These are phyloP conservation scores for Centaurea solstitialis DNA, from an alignment of 129 eudicot genomes.

Conservation along the genomic window DNA sequence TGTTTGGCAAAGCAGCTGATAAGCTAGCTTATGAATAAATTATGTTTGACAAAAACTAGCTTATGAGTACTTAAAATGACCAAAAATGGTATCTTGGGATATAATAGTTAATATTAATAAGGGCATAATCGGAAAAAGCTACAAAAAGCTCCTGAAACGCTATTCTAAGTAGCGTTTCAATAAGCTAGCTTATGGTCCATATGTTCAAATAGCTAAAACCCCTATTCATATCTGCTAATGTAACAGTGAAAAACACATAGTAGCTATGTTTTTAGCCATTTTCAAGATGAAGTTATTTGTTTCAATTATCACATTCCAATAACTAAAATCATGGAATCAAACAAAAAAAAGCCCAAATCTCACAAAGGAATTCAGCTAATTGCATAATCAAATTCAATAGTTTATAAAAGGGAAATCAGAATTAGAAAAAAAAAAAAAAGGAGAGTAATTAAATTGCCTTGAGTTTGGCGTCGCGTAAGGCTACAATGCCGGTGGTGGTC, in stretches of 20 bases:
- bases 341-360: background rate
- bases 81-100: no score
- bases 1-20: no score
- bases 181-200: no score
- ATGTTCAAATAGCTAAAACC: background rate
- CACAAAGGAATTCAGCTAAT: background rate
- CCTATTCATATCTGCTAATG: background rate
- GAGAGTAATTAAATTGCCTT: constrained; percentile 45
- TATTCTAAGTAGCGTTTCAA: no score
- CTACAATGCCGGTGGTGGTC: constrained; percentile 97
- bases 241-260: constrained; percentile 9
- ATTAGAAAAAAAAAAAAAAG: background rate
- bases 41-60: no score
- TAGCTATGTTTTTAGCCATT: background rate
- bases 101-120: no score
- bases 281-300: background rate
- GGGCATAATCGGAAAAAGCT: no score
- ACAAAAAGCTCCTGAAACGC: no score
- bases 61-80: no score
- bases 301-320: background rate
- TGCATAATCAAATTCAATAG: background rate
- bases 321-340: background rate
- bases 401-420: background rate
- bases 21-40: no score
- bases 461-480: constrained; percentile 83